A percentile compares a stretch with the other conserved stretches of the same genome.
phyloP scores from a whole-genome alignment of 768 basidiomycete species.

The Lactarius akahatsu region DNA sequence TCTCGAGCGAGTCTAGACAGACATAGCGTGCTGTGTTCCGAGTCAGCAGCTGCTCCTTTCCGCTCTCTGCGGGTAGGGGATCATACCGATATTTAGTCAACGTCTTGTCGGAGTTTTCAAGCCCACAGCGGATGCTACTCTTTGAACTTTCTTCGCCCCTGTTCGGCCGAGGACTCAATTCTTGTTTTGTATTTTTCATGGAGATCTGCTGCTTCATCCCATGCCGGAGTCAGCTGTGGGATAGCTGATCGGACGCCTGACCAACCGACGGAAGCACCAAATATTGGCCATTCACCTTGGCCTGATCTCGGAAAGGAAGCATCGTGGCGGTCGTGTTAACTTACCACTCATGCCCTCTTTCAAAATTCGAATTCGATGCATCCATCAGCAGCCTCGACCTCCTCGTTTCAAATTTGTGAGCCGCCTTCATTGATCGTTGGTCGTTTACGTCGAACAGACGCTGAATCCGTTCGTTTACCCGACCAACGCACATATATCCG shows the following conservation, averaged over 20 bases:
- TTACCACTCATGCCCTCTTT: neutral
- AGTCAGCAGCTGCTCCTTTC: neutral
- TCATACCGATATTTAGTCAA: slow-evolving; percentile 6
- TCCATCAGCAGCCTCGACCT: slow-evolving; percentile 16
- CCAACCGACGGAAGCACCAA: slow-evolving; percentile 5
- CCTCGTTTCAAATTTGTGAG: slow-evolving; percentile 11
- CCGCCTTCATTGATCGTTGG: slow-evolving; percentile 13
- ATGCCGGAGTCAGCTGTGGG: slow-evolving; percentile 18
- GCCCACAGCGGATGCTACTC: neutral
- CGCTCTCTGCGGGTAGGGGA: neutral
- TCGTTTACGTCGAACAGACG: neutral
- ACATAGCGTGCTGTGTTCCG: neutral
- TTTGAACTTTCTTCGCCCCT: slow-evolving; percentile 14
- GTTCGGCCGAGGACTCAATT: slow-evolving; percentile 16
- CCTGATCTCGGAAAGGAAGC: slow-evolving; percentile 11
- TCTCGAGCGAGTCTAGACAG: slow-evolving; percentile 3
- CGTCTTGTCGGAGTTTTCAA: neutral
- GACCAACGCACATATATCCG: neutral
- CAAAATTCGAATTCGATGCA: slow-evolving; percentile 2
- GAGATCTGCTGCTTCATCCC: slow-evolving; percentile 1
- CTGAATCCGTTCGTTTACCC: slow-evolving; percentile 1
- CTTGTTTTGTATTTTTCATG: slow-evolving; percentile 3
- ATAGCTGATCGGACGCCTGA: slow-evolving; percentile 16
- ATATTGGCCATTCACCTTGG: neutral
- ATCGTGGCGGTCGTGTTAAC: slow-evolving; percentile 2